Evolutionary conservation across 1,139 yeast species (phyloP), one percentile per base, ranked within the genome.

Genomic region (Diutina scorzettiae): DNA sequence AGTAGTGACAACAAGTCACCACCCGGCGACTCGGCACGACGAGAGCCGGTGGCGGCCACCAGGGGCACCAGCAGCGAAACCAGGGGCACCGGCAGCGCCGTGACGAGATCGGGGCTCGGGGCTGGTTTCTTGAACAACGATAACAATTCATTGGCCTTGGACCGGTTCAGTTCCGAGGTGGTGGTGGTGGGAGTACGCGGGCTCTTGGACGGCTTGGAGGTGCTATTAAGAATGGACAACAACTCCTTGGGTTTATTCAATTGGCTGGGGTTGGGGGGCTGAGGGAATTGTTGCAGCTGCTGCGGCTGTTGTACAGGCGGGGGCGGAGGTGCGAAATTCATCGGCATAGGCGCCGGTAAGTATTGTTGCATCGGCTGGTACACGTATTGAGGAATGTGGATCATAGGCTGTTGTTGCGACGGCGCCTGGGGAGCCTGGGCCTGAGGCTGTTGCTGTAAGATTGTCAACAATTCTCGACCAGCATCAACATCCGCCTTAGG

Each of bases 391-490:
- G 44, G 24, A 44, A 37, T 41, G 20, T 18, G 24, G 33, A 45
- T 16, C 43, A 43, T 42, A 11, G 41, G 43, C 29, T 40, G 29
- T 17, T 44, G 45, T 11, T 17, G 21, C 1, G 20, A n/a, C 34
- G 20, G 31, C 18, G 40, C 36, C 5, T 40, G 42, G 41, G 19
- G 42, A 19, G 20, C 44, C 49, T 51, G 44, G 49, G 56, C 44
- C 37, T 68, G 63, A 16, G 66, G 33, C 20, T 39, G 32, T 8
- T 40, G 42, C 51, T 79, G 84, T 47, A 80, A 63, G 55, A 79
- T 71, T 49, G 80, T 76, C 51, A 82, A 67, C 46, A 82, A 59
- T 45, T 79, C 91, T 65, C 91, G 76, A 23, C 91, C 91, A 3
- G 87, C 86, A 57, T 81, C 91, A 24, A 65, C 58, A 42, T 59